Conservation (phyloP, 495 filamentous ascomycete species). For the Cercophora samala region DNA sequence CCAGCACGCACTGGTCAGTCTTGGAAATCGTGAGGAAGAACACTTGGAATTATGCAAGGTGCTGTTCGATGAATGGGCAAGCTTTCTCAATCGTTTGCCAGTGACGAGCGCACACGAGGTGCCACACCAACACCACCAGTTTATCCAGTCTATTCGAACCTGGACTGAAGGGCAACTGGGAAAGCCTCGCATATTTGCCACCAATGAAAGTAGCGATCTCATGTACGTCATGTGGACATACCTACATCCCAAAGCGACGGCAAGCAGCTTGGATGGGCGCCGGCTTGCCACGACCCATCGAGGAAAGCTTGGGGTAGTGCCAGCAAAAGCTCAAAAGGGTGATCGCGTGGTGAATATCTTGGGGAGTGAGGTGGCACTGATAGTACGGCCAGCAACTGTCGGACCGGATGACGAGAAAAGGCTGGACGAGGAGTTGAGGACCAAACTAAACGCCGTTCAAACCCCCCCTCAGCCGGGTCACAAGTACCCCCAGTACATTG, state of each 20-base stretch:
- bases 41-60: neutral
- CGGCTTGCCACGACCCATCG: neutral
- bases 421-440: neutral
- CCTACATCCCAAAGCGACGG: slow-evolving; percentile 1
- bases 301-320: neutral
- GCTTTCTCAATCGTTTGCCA: neutral
- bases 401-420: neutral
- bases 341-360: neutral
- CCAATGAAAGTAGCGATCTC: neutral
- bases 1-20: neutral
- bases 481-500: neutral
- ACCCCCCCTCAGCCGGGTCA: neutral
- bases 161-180: neutral
- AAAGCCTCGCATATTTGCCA: neutral
- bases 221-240: slow-evolving; percentile 1
- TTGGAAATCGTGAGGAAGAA: neutral
- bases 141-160: neutral
- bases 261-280: neutral
- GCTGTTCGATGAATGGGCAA: neutral
- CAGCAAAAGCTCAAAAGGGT: neutral
- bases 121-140: neutral
- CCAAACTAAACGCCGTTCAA: neutral
- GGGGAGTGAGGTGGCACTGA: neutral
- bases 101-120: neutral
- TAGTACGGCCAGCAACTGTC: neutral